phyloP scores from a whole-genome alignment of 352 stramenopile species.

The Globisporangium sylvaticum region DNA sequence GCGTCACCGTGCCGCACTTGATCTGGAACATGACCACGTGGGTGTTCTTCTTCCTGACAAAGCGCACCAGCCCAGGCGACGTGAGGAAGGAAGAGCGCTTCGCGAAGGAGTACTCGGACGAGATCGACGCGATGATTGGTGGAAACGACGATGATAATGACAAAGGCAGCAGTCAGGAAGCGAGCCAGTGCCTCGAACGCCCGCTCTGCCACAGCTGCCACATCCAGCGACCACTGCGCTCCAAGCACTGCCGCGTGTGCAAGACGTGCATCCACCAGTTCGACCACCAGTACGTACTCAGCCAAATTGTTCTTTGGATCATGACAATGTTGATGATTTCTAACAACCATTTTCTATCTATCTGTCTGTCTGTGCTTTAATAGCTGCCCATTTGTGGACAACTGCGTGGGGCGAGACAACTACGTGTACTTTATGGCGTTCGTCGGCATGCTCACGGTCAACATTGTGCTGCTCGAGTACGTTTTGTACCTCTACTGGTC shows the following conservation, averaged over 20 bases:
- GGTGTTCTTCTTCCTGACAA: constrained; percentile 63
- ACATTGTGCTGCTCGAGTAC: constrained; percentile 54
- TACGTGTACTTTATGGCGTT: constrained; percentile 89
- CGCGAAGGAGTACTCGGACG: constrained; percentile 46
- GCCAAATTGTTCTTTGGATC: background rate
- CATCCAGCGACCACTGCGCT: constrained; percentile 66
- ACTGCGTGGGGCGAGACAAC: constrained; percentile 97
- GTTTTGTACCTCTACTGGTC: constrained; percentile 55
- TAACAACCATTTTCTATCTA: constrained; percentile 13
- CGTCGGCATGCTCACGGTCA: constrained; percentile 36
- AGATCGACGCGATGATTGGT: constrained; percentile 48
- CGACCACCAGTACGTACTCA: constrained; percentile 92
- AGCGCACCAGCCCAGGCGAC: constrained; percentile 53
- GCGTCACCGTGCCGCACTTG: constrained; percentile 58
- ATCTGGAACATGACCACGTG: constrained; percentile 55
- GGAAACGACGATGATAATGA: constrained; percentile 13
- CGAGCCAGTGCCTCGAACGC: constrained; percentile 48
- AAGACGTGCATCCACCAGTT: constrained; percentile 94
- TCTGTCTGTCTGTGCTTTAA: constrained; percentile 4
- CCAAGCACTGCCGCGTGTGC: constrained; percentile 90
- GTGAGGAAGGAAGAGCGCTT: constrained; percentile 31
- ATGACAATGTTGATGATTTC: constrained; percentile 13
- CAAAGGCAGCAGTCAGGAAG: constrained; percentile 11
- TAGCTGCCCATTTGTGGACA: constrained; percentile 97
- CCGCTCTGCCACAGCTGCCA: constrained; percentile 84